A percentile compares a stretch with the other conserved stretches of the same genome.
These are phyloP conservation scores for Colletotrichum acutatum DNA, from an alignment of 2,329 filamentous ascomycete species.

Conservation along the genomic window DNA sequence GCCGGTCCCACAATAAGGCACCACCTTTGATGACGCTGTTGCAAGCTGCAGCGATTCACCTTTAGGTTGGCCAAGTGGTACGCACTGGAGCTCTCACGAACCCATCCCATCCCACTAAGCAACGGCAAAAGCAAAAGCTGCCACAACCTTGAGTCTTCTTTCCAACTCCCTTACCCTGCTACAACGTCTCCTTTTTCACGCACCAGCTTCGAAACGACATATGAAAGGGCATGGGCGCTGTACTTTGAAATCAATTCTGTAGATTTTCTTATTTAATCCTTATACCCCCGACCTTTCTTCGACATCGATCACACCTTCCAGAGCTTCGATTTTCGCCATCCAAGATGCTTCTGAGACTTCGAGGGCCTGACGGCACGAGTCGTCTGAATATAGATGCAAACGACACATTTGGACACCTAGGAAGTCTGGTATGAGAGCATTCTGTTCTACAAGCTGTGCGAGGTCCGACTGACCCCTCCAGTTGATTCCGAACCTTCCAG, in stretches of 20 bases:
- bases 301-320: neutral
- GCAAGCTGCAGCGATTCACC: slow-evolving; percentile 14
- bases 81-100: slow-evolving; percentile 22
- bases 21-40: slow-evolving; percentile 35
- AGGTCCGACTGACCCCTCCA: slow-evolving; percentile 44
- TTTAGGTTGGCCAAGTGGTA: slow-evolving; percentile 2
- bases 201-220: neutral
- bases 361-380: slow-evolving; percentile 93
- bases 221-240: slow-evolving; percentile 10
- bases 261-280: slow-evolving; percentile 15
- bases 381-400: slow-evolving; percentile 81
- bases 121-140: slow-evolving; percentile 6
- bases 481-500: slow-evolving; percentile 69
- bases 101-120: slow-evolving; percentile 16
- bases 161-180: slow-evolving; percentile 5
- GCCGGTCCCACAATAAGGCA: slow-evolving; percentile 36
- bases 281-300: neutral
- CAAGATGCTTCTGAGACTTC: slow-evolving; percentile 85
- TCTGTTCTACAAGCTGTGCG: neutral
- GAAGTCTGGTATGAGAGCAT: slow-evolving; percentile 56
- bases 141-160: slow-evolving; percentile 17
- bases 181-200: slow-evolving; percentile 4
- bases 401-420: slow-evolving; percentile 76
- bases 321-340: slow-evolving; percentile 19
- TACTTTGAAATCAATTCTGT: neutral